These are phyloP conservation scores for Ustilago hordei DNA, from an alignment of 1,284 basidiomycete genomes.

Conservation along the genomic window DNA sequence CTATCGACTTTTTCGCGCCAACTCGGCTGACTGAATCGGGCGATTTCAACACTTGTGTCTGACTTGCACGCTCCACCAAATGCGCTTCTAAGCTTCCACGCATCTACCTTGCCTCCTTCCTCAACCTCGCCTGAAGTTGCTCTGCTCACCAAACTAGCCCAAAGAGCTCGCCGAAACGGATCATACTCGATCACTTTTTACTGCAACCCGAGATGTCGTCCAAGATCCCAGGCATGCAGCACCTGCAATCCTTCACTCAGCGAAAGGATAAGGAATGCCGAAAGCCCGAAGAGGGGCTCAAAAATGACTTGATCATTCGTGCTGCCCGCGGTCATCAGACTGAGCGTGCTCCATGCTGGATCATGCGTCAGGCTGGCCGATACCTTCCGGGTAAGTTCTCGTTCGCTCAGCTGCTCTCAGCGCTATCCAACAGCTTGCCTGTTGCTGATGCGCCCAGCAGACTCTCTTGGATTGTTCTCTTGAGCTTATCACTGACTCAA, in stretches of 20 bases:
- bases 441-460: not conserved
- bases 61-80: not conserved
- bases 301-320: slow-evolving; percentile 89
- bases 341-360: slow-evolving; percentile 94
- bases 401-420: not conserved
- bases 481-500: not conserved
- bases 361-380: slow-evolving; percentile 97
- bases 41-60: not conserved
- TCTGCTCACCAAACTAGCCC: no score
- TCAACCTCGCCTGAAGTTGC: not conserved
- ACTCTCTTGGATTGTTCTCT: not conserved
- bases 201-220: slow-evolving; percentile 31
- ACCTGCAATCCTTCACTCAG: slow-evolving; percentile 59
- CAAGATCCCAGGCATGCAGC: slow-evolving; percentile 60
- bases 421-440: not conserved
- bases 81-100: not conserved
- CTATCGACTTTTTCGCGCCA: no score
- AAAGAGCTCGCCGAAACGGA: no score
- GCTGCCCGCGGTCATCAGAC: slow-evolving; percentile 89
- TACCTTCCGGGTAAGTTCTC: slow-evolving; percentile 83
- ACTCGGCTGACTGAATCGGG: not conserved
- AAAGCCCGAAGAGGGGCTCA: slow-evolving; percentile 72
- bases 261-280: slow-evolving; percentile 52
- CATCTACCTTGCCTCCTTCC: not conserved
- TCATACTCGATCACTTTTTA: no score